Conservation (phyloP, 1,284 basidiomycete species). For the Trichosporon ovoides region DNA sequence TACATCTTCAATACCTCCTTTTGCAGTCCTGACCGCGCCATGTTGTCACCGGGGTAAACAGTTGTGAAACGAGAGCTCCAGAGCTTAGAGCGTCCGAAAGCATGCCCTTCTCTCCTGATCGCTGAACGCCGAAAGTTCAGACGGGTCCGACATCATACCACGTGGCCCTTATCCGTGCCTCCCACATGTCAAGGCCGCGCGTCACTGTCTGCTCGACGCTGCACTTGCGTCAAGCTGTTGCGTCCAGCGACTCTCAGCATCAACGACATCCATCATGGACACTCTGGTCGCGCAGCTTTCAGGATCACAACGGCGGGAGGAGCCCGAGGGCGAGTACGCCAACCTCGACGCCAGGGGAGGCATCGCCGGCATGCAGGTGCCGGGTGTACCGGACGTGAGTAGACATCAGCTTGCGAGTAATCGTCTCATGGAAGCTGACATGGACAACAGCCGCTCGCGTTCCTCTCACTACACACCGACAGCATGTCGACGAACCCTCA, state of each 20-base stretch:
- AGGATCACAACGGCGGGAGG: conserved; percentile 21
- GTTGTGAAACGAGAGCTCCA: background rate
- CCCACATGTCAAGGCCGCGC: conserved; percentile 6
- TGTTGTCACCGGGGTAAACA: background rate
- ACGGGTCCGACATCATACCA: background rate
- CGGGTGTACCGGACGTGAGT: conserved; percentile 46
- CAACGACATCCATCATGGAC: conserved; percentile 59
- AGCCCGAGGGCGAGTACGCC: conserved; percentile 65
- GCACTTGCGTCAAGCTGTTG: background rate
- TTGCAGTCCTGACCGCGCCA: conserved; percentile 46
- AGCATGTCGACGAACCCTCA: conserved; percentile 79
- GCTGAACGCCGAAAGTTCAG: background rate
- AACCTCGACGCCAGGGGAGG: conserved; percentile 40
- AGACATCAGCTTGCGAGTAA: background rate
- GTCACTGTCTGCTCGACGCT: conserved; percentile 15
- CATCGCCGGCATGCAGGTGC: conserved; percentile 43
- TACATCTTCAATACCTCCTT: conserved; percentile 47
- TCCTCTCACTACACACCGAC: conserved; percentile 84
- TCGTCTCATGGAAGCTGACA: conserved; percentile 9
- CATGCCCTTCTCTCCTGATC: background rate
- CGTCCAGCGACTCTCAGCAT: background rate
- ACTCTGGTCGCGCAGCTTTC: conserved; percentile 60
- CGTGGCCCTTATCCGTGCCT: background rate
- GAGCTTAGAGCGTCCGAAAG: background rate
- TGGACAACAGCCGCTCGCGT: conserved; percentile 68